phyloP scores from a whole-genome alignment of 1,139 yeast genomes.

The Candida sanyaensis region DNA sequence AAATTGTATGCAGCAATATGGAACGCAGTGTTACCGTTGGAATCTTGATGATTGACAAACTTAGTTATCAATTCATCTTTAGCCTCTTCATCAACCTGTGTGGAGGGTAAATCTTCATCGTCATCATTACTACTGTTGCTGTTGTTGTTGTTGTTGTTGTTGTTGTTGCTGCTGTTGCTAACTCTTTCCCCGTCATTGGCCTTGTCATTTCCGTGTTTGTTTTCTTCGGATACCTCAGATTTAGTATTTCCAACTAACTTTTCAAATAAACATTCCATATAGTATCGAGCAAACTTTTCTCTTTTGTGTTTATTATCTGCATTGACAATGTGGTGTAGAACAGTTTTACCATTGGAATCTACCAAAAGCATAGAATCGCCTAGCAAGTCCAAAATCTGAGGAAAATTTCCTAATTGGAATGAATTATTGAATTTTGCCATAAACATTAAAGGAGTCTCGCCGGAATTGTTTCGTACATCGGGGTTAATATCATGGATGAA shows the following conservation, averaged over 20 bases:
- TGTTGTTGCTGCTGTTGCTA: too few species aligned
- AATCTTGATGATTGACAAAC: conserved; percentile 77
- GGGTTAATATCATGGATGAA: conserved; percentile 53
- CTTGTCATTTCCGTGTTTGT: background rate
- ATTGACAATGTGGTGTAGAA: conserved; percentile 70
- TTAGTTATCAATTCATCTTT: conserved; percentile 51
- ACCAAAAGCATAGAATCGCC: conserved; percentile 76
- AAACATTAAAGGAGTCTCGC: conserved; percentile 89
- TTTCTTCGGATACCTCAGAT: background rate
- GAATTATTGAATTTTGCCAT: conserved; percentile 89
- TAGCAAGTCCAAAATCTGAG: conserved; percentile 66
- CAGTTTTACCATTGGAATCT: conserved; percentile 71
- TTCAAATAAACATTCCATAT: conserved; percentile 74
- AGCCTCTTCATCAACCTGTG: conserved; percentile 11
- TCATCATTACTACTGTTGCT: conserved; percentile 15
- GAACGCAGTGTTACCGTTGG: conserved; percentile 84
- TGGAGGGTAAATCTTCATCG: conserved; percentile 15
- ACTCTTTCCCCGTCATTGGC: background rate
- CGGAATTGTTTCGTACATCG: conserved; percentile 61
- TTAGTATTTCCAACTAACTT: conserved; percentile 36
- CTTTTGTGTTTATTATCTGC: conserved; percentile 45
- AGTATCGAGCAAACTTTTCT: conserved; percentile 76
- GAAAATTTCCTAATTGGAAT: conserved; percentile 74
- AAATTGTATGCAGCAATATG: conserved; percentile 79
- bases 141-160: background rate